Conservation (phyloP, 805 yeast genomes). For the Saturnispora zaruensis region DNA sequence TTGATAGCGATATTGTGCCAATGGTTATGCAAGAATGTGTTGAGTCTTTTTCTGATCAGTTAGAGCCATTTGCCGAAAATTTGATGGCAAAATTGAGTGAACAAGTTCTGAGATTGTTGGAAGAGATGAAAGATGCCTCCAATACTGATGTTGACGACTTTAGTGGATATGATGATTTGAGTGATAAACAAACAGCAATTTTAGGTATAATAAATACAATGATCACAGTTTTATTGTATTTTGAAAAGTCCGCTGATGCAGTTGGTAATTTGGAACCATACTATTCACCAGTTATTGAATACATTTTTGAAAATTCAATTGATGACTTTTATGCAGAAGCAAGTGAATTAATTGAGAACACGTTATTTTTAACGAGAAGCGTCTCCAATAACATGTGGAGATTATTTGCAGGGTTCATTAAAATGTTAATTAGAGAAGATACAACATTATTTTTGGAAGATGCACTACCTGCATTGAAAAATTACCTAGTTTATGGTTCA, state of each 20-base stretch:
- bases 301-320: conserved; percentile 53
- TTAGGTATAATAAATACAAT: conserved; percentile 79
- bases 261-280: conserved; percentile 63
- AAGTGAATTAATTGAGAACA: conserved; percentile 70
- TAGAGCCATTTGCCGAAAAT: conserved; percentile 84
- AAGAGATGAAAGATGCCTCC: conserved; percentile 60
- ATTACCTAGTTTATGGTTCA: conserved; percentile 53
- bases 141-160: conserved; percentile 44
- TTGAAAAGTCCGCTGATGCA: conserved; percentile 72
- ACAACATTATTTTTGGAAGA: conserved; percentile 70
- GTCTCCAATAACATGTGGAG: conserved; percentile 73
- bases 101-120: conserved; percentile 65
- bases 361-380: conserved; percentile 52
- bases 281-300: conserved; percentile 64
- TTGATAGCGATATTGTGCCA: conserved; percentile 81
- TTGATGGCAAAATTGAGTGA: conserved; percentile 52
- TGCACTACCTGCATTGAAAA: conserved; percentile 61
- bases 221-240: conserved; percentile 76
- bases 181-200: conserved; percentile 80
- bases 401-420: conserved; percentile 44
- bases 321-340: conserved; percentile 80
- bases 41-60: conserved; percentile 75
- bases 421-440: conserved; percentile 30
- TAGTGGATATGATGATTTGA: conserved; percentile 28
- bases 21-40: conserved; percentile 95